phyloP scores from a whole-genome alignment of 768 basidiomycete genomes.

The Chalciporus pseudorubinellus region DNA sequence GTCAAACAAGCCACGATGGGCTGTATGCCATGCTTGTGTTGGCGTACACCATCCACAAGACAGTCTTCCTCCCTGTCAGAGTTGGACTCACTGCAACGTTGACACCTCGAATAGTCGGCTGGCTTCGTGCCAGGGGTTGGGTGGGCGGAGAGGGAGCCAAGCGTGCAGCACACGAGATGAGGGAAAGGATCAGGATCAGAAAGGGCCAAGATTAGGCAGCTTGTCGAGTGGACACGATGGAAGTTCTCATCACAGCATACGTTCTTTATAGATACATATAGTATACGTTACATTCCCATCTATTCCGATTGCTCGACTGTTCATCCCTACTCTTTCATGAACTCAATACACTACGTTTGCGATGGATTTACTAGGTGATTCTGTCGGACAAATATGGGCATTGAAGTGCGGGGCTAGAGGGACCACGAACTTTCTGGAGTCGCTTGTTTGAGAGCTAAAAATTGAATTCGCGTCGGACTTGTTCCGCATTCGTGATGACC shows the following conservation, averaged over 20 bases:
- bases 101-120: constrained; percentile 83
- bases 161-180: constrained; percentile 52
- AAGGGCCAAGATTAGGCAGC: constrained; percentile 20
- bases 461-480: neutral
- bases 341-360: no score
- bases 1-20: no score
- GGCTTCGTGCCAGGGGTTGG: constrained; percentile 83
- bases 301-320: neutral
- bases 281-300: constrained; percentile 11
- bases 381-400: no score
- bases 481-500: constrained; percentile 14
- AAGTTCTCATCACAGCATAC: no score
- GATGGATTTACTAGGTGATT: no score
- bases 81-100: constrained; percentile 85
- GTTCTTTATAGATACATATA: neutral
- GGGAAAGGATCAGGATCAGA: constrained; percentile 32
- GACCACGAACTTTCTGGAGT: constrained; percentile 13
- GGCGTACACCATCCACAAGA: constrained; percentile 97
- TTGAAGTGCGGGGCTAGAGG: no score
- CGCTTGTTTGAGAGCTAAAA: neutral
- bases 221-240: neutral
- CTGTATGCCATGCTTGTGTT: constrained; percentile 91
- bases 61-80: constrained; percentile 82
- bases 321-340: neutral
- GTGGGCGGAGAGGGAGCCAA: constrained; percentile 67